A percentile compares a stretch with the other conserved stretches of the same genome.
Evolutionary conservation across 306 rosid species (phyloP).

Genomic region (Benincasa hispida): DNA sequence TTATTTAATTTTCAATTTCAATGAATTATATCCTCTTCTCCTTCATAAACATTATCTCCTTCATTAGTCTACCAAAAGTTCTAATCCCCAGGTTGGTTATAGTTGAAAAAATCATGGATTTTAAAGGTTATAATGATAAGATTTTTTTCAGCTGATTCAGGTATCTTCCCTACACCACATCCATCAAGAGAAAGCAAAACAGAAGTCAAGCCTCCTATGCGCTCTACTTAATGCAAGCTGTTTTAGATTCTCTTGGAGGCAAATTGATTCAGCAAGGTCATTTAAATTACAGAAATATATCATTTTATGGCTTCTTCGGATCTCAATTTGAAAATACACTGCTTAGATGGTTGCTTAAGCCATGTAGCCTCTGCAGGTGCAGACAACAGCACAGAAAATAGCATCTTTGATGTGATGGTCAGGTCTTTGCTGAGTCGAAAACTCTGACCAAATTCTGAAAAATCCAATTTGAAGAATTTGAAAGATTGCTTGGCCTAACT

Average conservation of each 20-base stretch:
- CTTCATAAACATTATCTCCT: constrained; percentile 61
- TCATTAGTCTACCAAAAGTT: constrained; percentile 23
- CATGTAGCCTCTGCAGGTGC: not conserved
- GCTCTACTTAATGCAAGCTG: too few relatives aligned
- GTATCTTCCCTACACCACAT: not conserved
- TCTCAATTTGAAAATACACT: not conserved
- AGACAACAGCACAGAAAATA: not conserved
- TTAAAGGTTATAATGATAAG: too few relatives aligned
- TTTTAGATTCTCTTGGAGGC: too few relatives aligned
- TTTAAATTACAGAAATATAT: not conserved
- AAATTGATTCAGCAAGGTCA: too few relatives aligned
- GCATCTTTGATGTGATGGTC: not conserved
- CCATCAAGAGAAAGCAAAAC: not conserved
- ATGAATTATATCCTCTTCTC: constrained; percentile 19
- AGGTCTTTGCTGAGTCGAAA: not conserved
- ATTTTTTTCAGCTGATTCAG: too few relatives aligned
- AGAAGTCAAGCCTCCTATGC: too few relatives aligned
- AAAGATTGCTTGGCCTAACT: not conserved
- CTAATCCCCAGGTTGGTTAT: constrained; percentile 18
- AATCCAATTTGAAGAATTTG: not conserved
- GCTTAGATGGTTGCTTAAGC: not conserved
- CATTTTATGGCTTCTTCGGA: not conserved
- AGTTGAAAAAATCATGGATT: too few relatives aligned
- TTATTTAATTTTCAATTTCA: not conserved
- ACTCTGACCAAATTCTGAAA: not conserved